Base-by-base conservation (phyloP, 208 protist genomes). In the Wallacemonas sp. region DNA sequence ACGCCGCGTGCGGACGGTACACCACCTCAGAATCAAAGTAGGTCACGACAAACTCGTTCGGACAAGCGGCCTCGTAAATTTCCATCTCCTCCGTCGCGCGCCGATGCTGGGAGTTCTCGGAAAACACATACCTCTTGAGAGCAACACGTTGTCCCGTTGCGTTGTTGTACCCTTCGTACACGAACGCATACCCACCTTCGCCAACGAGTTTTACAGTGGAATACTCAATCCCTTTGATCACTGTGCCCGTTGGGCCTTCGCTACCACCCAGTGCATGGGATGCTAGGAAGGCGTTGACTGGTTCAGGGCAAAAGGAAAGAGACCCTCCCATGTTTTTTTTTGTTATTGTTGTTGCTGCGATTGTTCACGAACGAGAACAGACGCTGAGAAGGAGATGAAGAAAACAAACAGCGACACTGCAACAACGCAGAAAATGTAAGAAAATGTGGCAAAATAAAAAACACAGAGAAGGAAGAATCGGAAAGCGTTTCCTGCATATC, bases 161-260 rank as follows among this genome's bases (percentile, higher is more conserved):
- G 43, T 63, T 78, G 34, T 78, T 74, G 29, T 71, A 62, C 0
- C 72, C 80, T 38, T 82, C 70, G 63, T 90, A 90, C 8, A 90
- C 76, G 68, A 85, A 85, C 14, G 84, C 62, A 48, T 74, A 83
- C 1, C 67, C 84, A 21, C 84, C 84, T 47, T 90, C 84, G 5
- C 74, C 80, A 46, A 90, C 62, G 6, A 87, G 41, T 27, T 70
- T 72, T 32, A 78, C 56, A n/a, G 75, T 63, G 1, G 62, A 78
- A 49, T 86, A 90, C 27, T 84, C 68, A 33, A 75, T 60, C 3
- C 76, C 78, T n/a, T 79, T 80, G 38, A 89, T 68, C n/a, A 54
- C 39, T 41, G 83, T 74, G 12, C 67, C 71, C 14, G 61, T 48
- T 17, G 75, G 57, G 16, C 55, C 70, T 1, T 60, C 61, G 19